Base-by-base conservation (phyloP, 2,329 filamentous ascomycete genomes). In the Clarireedia paspali region DNA sequence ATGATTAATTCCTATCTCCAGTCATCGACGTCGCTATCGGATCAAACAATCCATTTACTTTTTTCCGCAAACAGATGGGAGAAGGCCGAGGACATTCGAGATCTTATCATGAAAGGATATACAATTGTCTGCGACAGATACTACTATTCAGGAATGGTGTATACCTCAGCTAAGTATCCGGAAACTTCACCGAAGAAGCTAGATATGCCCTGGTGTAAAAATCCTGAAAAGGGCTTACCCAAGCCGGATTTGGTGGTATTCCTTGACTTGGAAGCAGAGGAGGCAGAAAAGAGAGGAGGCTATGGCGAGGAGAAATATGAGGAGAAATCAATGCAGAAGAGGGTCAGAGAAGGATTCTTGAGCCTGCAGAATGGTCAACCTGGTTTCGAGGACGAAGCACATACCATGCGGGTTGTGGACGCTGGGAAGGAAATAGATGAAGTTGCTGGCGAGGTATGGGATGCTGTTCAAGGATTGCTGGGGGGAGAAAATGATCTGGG, bases 61-160 rank as follows among this genome's bases (percentile, higher is more conserved):
- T 89, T 89, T 70, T 84, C 83, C 12, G 84, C 86, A 7, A 89
- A 89, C 66, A 76, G 86, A 48, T 89, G 86, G 86, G 86, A 89
- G 55, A 65, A 66, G 48, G 61, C 64, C 1, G 15, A 52, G 20
- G 53, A 72, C 50, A 84, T 85, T 47, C 67, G 75, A 17, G 56
- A 71, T 1, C 74, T 81, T 5, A 71, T 96, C 5, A 73, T 75
- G 0, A 70, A 75, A 1, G 91, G 92, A 7, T 84, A 78, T 20
- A 94, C 83, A 0, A 79, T 99, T 34, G 77, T 99, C 40, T 85
- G 92, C 63, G 94, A 99, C 71, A 85, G 94, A 48, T 99, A 97
- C 74, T 95, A 95, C 70, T 92, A 96, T 75, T 94, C 88, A 20
- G 94, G 94, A 53, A 88, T 91, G 56, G 90, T 96, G 50, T 99